Conservation (phyloP, 345 rosid genomes). For the Gossypium rotundifolium region DNA sequence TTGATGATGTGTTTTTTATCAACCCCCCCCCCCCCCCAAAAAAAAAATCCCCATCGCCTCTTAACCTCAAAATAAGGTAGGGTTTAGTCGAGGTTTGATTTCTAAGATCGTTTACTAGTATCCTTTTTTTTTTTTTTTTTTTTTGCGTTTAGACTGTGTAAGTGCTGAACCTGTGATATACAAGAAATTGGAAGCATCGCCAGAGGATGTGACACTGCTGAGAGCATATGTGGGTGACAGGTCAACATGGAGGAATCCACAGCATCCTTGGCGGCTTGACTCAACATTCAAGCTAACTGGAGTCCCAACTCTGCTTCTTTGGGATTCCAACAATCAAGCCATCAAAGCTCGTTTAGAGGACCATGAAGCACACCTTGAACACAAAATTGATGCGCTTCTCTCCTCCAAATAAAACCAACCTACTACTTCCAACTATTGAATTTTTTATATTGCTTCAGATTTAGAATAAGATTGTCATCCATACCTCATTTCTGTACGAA, state of each 20-base stretch:
- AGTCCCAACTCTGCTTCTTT: conserved; percentile 71
- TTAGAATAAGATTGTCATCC: background rate
- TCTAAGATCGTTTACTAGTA: background rate
- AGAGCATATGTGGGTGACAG: conserved; percentile 81
- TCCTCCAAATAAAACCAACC: conserved; percentile 20
- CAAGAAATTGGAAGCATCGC: conserved; percentile 57
- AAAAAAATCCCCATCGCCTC: no score
- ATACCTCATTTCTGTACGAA: background rate
- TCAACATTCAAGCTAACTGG: conserved; percentile 70
- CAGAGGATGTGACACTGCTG: conserved; percentile 54
- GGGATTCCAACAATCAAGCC: conserved; percentile 58
- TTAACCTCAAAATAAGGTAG: no score
- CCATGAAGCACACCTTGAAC: conserved; percentile 67
- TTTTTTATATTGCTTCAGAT: background rate
- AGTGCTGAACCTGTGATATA: conserved; percentile 87
- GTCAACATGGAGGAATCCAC: conserved; percentile 76
- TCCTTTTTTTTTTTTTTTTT: background rate
- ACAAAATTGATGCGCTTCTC: conserved; percentile 53
- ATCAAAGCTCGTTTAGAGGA: conserved; percentile 68
- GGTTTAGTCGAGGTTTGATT: background rate
- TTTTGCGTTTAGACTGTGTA: conserved; percentile 53
- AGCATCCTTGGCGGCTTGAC: conserved; percentile 66
- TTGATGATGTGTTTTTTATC: background rate
- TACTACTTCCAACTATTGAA: background rate
- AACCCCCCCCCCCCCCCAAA: no score